Percentiles rank a stretch among this genome's conserved stretches.
These are phyloP conservation scores for Pezicula radicicola DNA, from an alignment of 2,329 filamentous ascomycete genomes.

Conservation along the genomic window DNA sequence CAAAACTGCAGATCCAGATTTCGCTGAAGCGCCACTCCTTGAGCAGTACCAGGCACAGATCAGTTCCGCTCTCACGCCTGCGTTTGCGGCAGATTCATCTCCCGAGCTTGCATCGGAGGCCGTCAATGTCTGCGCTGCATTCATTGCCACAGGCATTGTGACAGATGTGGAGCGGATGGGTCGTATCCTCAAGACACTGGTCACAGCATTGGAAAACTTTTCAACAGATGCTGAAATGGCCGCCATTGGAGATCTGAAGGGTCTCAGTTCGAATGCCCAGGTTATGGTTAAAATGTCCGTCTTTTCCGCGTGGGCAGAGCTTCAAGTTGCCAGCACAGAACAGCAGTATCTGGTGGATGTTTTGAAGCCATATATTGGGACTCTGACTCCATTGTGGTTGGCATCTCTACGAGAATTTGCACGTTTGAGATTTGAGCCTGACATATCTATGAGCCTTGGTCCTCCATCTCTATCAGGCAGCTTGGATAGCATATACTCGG, in stretches of 20 bases:
- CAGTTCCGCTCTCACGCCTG: constrained; percentile 91
- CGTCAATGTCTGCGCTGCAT: constrained; percentile 96
- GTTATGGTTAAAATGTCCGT: constrained; percentile 99
- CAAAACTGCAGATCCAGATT: constrained; percentile 92
- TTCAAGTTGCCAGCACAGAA: constrained; percentile 92
- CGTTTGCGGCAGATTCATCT: constrained; percentile 93
- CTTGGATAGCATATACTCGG: constrained; percentile 90
- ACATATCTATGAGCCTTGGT: constrained; percentile 88
- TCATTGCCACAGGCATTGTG: constrained; percentile 95
- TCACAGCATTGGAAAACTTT: constrained; percentile 89
- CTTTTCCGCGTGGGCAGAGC: constrained; percentile 94
- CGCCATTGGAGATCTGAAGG: constrained; percentile 88
- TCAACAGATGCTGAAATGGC: constrained; percentile 76
- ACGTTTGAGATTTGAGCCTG: constrained; percentile 88
- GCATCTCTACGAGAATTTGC: constrained; percentile 93
- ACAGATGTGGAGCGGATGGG: constrained; percentile 99
- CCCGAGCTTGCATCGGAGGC: constrained; percentile 94
- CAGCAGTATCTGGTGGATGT: constrained; percentile 88
- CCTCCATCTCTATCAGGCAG: constrained; percentile 79
- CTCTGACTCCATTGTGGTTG: constrained; percentile 88
- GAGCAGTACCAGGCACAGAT: constrained; percentile 99
- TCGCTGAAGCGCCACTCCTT: constrained; percentile 91
- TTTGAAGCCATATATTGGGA: constrained; percentile 84
- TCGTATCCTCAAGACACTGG: constrained; percentile 89
- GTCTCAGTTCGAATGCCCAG: constrained; percentile 90